Base-by-base conservation (phyloP, 2,329 filamentous ascomycete species). In the Penicillium sp. region DNA sequence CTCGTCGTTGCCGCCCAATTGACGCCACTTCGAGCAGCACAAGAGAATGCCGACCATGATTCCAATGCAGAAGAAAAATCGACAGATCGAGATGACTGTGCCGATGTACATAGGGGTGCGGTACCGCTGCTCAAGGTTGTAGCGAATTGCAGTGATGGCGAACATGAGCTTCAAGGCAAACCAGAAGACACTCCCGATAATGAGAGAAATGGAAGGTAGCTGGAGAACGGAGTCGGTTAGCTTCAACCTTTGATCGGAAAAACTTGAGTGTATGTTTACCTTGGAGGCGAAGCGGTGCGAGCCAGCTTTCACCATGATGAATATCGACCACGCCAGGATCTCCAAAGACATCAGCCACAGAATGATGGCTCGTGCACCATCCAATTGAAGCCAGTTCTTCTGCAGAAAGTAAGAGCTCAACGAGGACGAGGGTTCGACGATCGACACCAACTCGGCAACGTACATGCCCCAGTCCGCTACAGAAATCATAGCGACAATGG, bases 261-360 rank as follows among this genome's bases (percentile, higher is more conserved):
- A 8, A n/a, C n/a, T 23, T 8, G 18, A 20, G 10, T 6, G n/a
- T 9, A 1, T 7, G 23, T 41, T 42, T 40, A 55, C 53, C 35
- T 37, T 48, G 1, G 50, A 47, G n/a, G 33, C 11, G 12, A 45
- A 50, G 5, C 41, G 39, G 20, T 40, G 32, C 3, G 28, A 39
- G 1, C 41, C 38, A 6, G 41, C 42, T 33, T 52, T 55, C 12
- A 39, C 27, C 5, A 35, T 26, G n/a, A 46, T 30, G 31, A 50
- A 52, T 9, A 51, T 35, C 1, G 36, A n/a, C 46, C 50, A 55
- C 4, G 35, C 31, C 5, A 56, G 25, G 8, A 55, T 42, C 28
- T 57, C 54, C 39, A 54, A 4, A 2, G 54, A 49, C 4, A 47
- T 26, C 2, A 51, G 3, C 39, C 44, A 54, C 14, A 38, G 51